phyloP scores from a whole-genome alignment of 2,329 filamentous ascomycete species.

The Fusarium bulbicola region DNA sequence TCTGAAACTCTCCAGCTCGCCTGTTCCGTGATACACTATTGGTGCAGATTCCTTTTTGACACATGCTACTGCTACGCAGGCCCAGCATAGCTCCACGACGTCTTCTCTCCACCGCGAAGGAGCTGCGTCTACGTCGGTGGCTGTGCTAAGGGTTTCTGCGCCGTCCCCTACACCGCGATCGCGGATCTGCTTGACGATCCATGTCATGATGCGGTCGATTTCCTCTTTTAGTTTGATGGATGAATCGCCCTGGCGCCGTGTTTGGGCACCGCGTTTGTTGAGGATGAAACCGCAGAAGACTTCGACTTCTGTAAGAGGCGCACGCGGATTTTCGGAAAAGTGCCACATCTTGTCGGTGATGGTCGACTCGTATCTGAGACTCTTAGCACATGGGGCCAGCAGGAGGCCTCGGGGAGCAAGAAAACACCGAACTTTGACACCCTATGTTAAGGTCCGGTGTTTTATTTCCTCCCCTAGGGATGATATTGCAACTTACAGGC shows the following conservation, averaged over 20 bases:
- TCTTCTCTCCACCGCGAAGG: conserved; percentile 34
- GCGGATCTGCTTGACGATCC: conserved; percentile 49
- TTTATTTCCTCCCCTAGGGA: too few relatives aligned
- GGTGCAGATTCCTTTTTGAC: conserved; percentile 5
- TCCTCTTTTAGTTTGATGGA: conserved; percentile 62
- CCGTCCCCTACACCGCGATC: conserved; percentile 26
- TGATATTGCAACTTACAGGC: conserved; percentile 50
- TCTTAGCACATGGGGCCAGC: conserved; percentile 20
- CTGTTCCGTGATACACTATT: conserved; percentile 15
- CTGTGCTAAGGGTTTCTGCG: conserved; percentile 15
- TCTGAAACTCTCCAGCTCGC: conserved; percentile 48
- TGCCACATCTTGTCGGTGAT: conserved; percentile 52
- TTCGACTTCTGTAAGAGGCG: conserved; percentile 59
- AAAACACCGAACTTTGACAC: too few relatives aligned
- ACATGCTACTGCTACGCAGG: conserved; percentile 46
- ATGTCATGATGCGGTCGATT: conserved; percentile 57
- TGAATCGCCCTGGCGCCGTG: conserved; percentile 59
- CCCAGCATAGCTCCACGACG: conserved; percentile 48
- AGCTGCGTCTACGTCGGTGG: not conserved
- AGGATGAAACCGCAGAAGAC: conserved; percentile 66
- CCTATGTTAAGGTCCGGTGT: too few relatives aligned
- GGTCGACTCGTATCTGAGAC: conserved; percentile 56
- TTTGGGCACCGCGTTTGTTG: conserved; percentile 60
- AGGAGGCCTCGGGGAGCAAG: too few relatives aligned
- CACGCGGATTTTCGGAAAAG: conserved; percentile 56